phyloP scores from a whole-genome alignment of 2,329 filamentous ascomycete species.

The Atkinsonella hypoxylon region DNA sequence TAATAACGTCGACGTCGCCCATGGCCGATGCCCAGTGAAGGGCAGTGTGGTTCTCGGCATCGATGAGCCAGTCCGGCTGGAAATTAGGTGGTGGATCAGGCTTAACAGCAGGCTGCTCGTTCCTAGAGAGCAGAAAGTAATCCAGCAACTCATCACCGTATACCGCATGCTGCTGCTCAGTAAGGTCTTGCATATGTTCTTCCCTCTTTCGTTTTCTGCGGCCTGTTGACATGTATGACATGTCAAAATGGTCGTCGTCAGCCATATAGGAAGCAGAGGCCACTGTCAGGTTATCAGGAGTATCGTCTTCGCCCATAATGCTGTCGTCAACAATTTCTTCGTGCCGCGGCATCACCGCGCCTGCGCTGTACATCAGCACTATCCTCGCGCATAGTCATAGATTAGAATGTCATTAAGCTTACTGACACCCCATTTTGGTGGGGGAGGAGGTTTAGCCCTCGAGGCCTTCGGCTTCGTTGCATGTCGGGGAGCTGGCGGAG shows the following conservation, averaged over 20 bases:
- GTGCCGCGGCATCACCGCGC: conserved; percentile 14
- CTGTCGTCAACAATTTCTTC: conserved; percentile 56
- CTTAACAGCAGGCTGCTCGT: conserved; percentile 57
- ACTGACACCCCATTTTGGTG: conserved; percentile 42
- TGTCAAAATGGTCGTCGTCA: conserved; percentile 67
- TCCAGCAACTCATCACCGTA: conserved; percentile 91
- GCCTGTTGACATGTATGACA: conserved; percentile 49
- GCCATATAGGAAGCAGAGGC: conserved; percentile 76
- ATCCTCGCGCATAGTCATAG: not conserved
- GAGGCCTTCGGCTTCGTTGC: conserved; percentile 73
- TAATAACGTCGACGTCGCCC: conserved; percentile 88
- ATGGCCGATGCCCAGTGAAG: conserved; percentile 97
- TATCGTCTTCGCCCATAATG: conserved; percentile 63
- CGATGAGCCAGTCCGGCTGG: conserved; percentile 83
- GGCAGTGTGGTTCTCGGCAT: conserved; percentile 83
- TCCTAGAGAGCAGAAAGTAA: conserved; percentile 83
- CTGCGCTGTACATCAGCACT: conserved; percentile 1
- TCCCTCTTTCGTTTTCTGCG: conserved; percentile 69
- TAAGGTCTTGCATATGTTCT: conserved; percentile 47
- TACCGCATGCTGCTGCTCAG: conserved; percentile 74
- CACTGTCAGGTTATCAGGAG: conserved; percentile 70
- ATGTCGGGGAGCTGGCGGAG: conserved; percentile 88
- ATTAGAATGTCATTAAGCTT: conserved; percentile 4
- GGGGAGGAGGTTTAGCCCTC: conserved; percentile 32
- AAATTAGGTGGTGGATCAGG: conserved; percentile 78